Conservation (phyloP, 495 filamentous ascomycete species). For the Neurospora tetrasperma region DNA sequence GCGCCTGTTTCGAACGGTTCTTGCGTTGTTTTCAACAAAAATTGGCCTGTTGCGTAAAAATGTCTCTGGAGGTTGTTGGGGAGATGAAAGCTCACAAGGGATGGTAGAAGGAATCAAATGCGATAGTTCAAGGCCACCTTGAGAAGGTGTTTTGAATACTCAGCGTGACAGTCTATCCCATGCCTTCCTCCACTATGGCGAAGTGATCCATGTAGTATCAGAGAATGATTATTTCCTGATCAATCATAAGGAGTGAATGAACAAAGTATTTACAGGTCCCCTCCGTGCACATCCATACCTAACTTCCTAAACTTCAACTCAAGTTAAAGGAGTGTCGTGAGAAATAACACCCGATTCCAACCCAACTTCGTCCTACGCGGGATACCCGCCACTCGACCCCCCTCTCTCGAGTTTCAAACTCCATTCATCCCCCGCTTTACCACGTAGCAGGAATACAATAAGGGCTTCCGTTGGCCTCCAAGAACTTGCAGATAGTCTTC, state of each 20-base stretch:
- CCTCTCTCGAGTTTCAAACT: background rate
- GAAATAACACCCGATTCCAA: background rate
- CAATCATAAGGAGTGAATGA: background rate
- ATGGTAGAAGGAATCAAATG: background rate
- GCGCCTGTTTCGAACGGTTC: constrained; percentile 27
- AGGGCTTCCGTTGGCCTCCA: constrained; percentile 15
- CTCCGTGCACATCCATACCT: background rate
- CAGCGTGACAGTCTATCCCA: background rate
- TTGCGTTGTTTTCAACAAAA: constrained; percentile 28
- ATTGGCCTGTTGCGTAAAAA: constrained; percentile 27
- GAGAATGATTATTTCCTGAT: background rate
- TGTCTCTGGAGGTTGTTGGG: background rate
- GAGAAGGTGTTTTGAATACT: background rate
- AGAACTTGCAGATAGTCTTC: constrained; percentile 16
- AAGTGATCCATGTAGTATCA: background rate
- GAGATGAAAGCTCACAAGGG: background rate
- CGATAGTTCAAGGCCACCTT: background rate
- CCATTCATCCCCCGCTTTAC: background rate
- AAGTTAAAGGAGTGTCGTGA: background rate
- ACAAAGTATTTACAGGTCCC: background rate
- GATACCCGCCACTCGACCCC: background rate
- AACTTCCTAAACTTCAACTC: background rate
- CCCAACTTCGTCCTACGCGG: background rate
- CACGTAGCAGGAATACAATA: constrained; percentile 16
- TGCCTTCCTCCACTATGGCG: background rate